Base-by-base conservation (phyloP, 139 green algal genomes). In the Chlorella sp. region DNA sequence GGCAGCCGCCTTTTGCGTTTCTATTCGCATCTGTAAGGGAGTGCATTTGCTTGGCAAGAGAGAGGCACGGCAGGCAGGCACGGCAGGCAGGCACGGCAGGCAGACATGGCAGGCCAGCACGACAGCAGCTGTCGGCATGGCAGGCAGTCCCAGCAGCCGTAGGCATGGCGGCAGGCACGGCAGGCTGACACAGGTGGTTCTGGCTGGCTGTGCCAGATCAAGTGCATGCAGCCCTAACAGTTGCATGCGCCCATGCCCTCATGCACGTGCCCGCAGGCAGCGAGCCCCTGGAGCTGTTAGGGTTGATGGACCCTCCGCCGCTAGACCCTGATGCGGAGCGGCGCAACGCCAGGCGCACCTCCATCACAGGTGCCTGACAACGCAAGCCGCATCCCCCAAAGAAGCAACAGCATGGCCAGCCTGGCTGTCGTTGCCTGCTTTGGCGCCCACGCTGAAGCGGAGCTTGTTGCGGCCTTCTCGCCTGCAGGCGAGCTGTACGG, bases 351-450 rank as follows among this genome's bases (percentile, higher is more conserved):
- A 70, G 74, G 22, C 71, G 74, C 31, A 50, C 70, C 17, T 84
- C 79, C 42, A 84, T 84, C 67, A 78, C 79, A 30, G 79, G 75
- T 4, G 79, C n/a, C n/a, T n/a, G n/a, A n/a, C n/a, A n/a, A n/a
- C n/a, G n/a, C n/a, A n/a, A n/a, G n/a, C n/a, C n/a, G n/a, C n/a
- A n/a, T n/a, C n/a, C n/a, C n/a, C n/a, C n/a, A n/a, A n/a, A n/a
- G n/a, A n/a, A n/a, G n/a, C n/a, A n/a, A n/a, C n/a, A n/a, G n/a
- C n/a, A n/a, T n/a, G n/a, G n/a, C n/a, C n/a, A n/a, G n/a, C n/a
- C n/a, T 55, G 42, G 42, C 42, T 55, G 42, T 55, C 10, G n/a
- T n/a, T n/a, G n/a, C n/a, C n/a, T n/a, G n/a, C n/a, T n/a, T n/a
- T n/a, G n/a, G n/a, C n/a, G n/a, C n/a, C n/a, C n/a, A n/a, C n/a